These are phyloP conservation scores for Colletotrichum sp. DNA, from an alignment of 2,329 filamentous ascomycete genomes.

Conservation along the genomic window DNA sequence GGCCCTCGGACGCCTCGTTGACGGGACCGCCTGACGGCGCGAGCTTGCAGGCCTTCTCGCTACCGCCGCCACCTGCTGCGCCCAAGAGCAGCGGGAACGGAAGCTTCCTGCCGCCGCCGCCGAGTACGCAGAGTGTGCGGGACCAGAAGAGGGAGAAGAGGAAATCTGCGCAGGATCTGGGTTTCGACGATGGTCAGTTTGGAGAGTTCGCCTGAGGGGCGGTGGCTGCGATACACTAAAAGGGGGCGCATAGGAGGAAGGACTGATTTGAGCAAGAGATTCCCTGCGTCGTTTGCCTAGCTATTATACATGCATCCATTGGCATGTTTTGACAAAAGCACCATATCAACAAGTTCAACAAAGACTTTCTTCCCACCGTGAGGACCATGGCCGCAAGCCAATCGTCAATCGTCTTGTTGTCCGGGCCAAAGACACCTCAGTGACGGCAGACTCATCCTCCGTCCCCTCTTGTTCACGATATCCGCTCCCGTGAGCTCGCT, in stretches of 20 bases:
- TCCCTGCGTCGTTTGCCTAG: neutral
- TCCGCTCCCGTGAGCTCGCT: neutral
- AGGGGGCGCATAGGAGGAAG: neutral
- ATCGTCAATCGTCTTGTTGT: neutral
- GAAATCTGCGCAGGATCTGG: conserved; percentile 66
- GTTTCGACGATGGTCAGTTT: conserved; percentile 88
- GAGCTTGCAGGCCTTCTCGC: conserved; percentile 65
- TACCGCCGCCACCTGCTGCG: conserved; percentile 70
- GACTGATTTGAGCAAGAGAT: neutral
- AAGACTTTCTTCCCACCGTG: neutral
- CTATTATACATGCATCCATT: neutral
- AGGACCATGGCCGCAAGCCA: neutral
- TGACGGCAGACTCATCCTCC: conserved; percentile 36
- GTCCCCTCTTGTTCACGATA: conserved; percentile 11
- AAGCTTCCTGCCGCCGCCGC: conserved; percentile 64
- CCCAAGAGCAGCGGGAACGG: conserved; percentile 28
- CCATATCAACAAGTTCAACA: neutral
- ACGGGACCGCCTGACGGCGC: conserved; percentile 14
- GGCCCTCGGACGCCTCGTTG: conserved; percentile 30
- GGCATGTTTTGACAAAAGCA: neutral
- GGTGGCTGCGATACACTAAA: neutral
- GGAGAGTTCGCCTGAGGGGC: conserved; percentile 74
- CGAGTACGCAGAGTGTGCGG: conserved; percentile 65
- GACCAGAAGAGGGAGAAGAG: conserved; percentile 61
- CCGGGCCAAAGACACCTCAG: conserved; percentile 30